Evolutionary conservation across 495 filamentous ascomycete genomes (phyloP).

Genomic region (Neurospora hispaniola): DNA sequence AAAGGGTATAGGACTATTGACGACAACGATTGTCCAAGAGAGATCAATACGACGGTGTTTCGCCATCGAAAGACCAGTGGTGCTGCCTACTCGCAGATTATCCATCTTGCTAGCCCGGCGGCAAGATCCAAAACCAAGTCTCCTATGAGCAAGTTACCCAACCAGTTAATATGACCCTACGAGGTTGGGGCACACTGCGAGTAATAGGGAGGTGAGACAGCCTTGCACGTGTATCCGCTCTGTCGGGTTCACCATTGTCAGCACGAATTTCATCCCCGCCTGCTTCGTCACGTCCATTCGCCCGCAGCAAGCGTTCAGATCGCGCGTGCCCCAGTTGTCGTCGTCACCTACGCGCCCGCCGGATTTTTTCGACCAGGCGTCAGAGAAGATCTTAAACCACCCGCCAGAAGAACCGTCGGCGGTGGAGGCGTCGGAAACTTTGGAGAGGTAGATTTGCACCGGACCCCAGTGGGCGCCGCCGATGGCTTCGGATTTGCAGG

Average conservation of each 20-base stretch:
- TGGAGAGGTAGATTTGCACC: slow-evolving; percentile 44
- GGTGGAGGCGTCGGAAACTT: slow-evolving; percentile 38
- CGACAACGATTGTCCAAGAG: slow-evolving; percentile 29
- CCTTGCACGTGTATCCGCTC: slow-evolving; percentile 20
- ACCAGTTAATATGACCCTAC: neutral
- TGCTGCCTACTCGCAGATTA: neutral
- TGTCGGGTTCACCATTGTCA: slow-evolving; percentile 1
- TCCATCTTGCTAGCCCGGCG: neutral
- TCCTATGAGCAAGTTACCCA: neutral
- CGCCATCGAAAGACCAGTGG: slow-evolving; percentile 42
- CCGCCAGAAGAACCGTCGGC: slow-evolving; percentile 25
- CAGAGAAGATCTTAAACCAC: slow-evolving; percentile 45
- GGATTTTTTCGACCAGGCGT: slow-evolving; percentile 32
- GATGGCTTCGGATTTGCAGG: slow-evolving; percentile 35
- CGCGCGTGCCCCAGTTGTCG: slow-evolving; percentile 42
- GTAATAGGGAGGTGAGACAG: slow-evolving; percentile 24
- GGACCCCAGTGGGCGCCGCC: slow-evolving; percentile 37
- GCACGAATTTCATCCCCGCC: neutral
- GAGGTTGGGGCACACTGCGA: slow-evolving; percentile 25
- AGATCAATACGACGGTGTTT: slow-evolving; percentile 26
- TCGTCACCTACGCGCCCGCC: slow-evolving; percentile 27
- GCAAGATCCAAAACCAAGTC: neutral
- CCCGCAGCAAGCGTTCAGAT: slow-evolving; percentile 41
- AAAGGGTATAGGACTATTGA: slow-evolving; percentile 42
- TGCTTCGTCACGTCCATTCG: slow-evolving; percentile 37